Percentiles rank a stretch among this genome's conserved stretches.
Conservation (phyloP, 306 rosid species). For the Trifolium fragiferum region DNA sequence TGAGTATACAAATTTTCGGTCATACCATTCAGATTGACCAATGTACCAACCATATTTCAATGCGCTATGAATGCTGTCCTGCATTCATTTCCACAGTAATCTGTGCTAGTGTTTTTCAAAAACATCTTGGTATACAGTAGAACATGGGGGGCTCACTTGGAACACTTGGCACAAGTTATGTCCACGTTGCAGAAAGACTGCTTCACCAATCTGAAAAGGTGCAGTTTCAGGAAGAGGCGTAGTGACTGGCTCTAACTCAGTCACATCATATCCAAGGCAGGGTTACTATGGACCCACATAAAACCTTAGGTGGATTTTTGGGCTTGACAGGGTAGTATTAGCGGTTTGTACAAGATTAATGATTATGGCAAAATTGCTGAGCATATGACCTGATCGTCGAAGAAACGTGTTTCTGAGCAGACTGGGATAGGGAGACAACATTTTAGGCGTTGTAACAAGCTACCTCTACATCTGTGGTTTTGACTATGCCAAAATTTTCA, state of each 20-base stretch:
- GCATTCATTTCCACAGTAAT: neutral
- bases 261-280: neutral
- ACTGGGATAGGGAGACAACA: neutral
- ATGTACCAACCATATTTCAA: neutral
- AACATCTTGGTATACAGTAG: neutral
- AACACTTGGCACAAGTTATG: neutral
- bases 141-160: neutral
- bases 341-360: neutral
- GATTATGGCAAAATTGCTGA: neutral
- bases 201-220: neutral
- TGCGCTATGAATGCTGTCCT: neutral
- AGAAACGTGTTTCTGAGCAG: neutral
- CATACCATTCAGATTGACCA: neutral
- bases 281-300: neutral
- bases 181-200: neutral
- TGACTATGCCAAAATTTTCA: neutral
- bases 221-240: neutral
- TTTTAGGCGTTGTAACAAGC: neutral
- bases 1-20: neutral
- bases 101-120: neutral
- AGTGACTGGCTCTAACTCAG: neutral
- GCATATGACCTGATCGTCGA: neutral
- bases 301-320: neutral
- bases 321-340: slow-evolving; percentile 1
- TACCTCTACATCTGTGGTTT: neutral